Percentiles rank a stretch among this genome's conserved stretches.
phyloP scores from a whole-genome alignment of 805 yeast species.

The Ogataea glucozyma region DNA sequence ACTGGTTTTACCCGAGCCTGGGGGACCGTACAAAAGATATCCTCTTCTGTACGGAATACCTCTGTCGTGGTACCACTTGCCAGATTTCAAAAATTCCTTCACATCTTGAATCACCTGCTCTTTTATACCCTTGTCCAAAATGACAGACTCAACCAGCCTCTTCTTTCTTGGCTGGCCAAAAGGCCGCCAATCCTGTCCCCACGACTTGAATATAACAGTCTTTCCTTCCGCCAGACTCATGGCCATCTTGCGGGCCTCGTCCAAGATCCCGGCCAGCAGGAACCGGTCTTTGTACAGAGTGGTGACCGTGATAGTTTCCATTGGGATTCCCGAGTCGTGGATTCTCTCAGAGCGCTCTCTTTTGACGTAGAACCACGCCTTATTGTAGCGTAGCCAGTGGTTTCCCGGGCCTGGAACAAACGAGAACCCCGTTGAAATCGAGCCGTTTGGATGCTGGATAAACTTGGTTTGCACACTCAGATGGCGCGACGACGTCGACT shows the following conservation, averaged over 20 bases:
- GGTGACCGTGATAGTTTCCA: conserved; percentile 92
- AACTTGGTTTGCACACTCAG: conserved; percentile 86
- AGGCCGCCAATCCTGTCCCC: conserved; percentile 99
- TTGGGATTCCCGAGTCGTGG: conserved; percentile 90
- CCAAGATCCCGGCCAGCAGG: conserved; percentile 62
- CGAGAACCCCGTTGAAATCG: conserved; percentile 81
- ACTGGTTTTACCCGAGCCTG: conserved; percentile 96
- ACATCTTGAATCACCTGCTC: conserved; percentile 71
- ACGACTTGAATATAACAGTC: conserved; percentile 88
- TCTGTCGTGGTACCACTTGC: conserved; percentile 90
- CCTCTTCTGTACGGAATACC: conserved; percentile 99
- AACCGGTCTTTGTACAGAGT: conserved; percentile 81
- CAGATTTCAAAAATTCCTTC: conserved; percentile 71
- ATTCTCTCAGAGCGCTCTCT: conserved; percentile 89
- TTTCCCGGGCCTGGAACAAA: conserved; percentile 98
- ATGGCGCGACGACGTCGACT: conserved; percentile 75
- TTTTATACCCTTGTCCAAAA: conserved; percentile 74
- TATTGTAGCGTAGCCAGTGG: conserved; percentile 80
- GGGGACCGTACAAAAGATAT: conserved; percentile 92
- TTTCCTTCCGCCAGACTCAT: conserved; percentile 84
- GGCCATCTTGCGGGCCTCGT: conserved; percentile 85
- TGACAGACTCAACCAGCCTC: conserved; percentile 80
- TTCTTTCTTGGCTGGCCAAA: conserved; percentile 94
- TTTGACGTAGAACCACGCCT: conserved; percentile 84
- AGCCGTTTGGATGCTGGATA: conserved; percentile 89